Base-by-base conservation (phyloP, 345 rosid species). In the Acer negundo region DNA sequence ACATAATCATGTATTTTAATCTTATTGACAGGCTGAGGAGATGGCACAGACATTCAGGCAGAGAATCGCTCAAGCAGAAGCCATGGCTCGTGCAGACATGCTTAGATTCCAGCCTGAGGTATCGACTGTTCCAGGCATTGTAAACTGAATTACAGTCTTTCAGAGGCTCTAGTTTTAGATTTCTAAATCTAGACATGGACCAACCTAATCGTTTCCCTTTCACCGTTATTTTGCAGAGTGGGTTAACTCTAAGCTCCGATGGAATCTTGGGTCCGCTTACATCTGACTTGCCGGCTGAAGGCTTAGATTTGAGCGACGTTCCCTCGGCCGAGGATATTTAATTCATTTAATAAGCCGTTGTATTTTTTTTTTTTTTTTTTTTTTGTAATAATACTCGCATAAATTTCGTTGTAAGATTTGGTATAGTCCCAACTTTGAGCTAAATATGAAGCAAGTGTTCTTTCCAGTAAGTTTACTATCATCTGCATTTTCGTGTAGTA, bases 41-140 rank as follows among this genome's bases (percentile, higher is more conserved):
- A 94, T 96, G 98, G 99, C 99, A 63, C 97, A 88, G 85, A 90
- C 95, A 67, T 96, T 96, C 89, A 89, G 97, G 84, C 98, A 94
- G 86, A 91, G 98, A 86, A 96, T 96, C 20, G 98, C 99, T 15
- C 97, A 92, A 85, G 99, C 99, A 46, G 99, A 96, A 91, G 97
- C 98, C 2, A 96, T 96, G 99, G 98, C 98, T 69, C 97, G 94
- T 55, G 99, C 98, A 8, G 99, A 94, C 85, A 96, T 94, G 95
- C 95, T 96, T 67, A 91, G 98, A 68, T 94, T 92, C 90, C 97
- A 96, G 86, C 98, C 98, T 12, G 97, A 96, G 97, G 99, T 94
- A 89, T 44, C 26, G 51, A 3, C 62, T 58, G 31, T 16, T 19
- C 8, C 23, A 7, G 63, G 12, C 23, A 59, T 59, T 16, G 8